Conservation (phyloP, 2,329 filamentous ascomycete species). For the Xenosphaeropsis pyriputrescens region DNA sequence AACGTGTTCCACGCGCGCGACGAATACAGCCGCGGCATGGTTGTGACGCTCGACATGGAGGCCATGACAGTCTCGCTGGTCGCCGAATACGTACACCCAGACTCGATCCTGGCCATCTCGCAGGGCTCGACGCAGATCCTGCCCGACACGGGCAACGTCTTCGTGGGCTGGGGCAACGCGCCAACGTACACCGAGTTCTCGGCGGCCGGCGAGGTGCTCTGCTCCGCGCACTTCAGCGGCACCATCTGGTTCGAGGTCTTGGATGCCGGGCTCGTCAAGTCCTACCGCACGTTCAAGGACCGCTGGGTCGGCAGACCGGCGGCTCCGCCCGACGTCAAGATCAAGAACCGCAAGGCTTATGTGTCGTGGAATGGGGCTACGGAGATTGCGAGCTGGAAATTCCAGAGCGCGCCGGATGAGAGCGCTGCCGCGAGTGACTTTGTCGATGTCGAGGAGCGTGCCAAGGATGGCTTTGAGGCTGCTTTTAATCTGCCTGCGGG, state of each 20-base stretch:
- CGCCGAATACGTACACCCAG: constrained; percentile 1
- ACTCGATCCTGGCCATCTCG: constrained; percentile 4
- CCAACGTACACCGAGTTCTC: constrained; percentile 3
- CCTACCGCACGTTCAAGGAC: constrained; percentile 21
- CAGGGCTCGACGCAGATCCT: constrained; percentile 9
- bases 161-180: constrained; percentile 4
- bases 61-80: constrained; percentile 4
- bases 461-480: constrained; percentile 27
- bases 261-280: constrained; percentile 15
- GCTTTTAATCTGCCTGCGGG: constrained; percentile 1
- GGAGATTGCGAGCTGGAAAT: constrained; percentile 28
- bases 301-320: constrained; percentile 20
- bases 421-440: constrained; percentile 15
- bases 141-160: constrained; percentile 4
- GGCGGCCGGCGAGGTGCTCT: constrained; percentile 15
- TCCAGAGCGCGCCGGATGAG: constrained; percentile 19
- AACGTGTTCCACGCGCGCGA: constrained; percentile 13
- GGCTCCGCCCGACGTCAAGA: constrained; percentile 15
- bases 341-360: constrained; percentile 10
- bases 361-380: constrained; percentile 38
- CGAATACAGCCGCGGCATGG: not conserved
- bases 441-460: constrained; percentile 20
- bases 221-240: constrained; percentile 21
- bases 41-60: constrained; percentile 1
- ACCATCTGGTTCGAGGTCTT: constrained; percentile 8